phyloP scores from a whole-genome alignment of 495 filamentous ascomycete species.

The Tuber umbilicatum region DNA sequence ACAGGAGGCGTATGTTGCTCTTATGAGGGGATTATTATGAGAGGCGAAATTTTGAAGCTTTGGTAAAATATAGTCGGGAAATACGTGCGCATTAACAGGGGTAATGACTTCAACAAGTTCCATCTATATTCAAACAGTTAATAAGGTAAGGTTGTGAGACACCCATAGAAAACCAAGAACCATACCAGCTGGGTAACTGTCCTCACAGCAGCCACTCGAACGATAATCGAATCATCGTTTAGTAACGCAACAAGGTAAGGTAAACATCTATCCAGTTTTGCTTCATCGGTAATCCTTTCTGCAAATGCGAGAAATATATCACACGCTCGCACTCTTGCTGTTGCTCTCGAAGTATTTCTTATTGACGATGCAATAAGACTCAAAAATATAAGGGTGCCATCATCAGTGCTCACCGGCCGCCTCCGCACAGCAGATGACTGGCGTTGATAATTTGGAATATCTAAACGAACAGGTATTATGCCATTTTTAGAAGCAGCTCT shows the following conservation, averaged over 20 bases:
- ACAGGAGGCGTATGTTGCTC: constrained; percentile 86
- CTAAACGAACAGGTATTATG: constrained; percentile 70
- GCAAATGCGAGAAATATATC: constrained; percentile 90
- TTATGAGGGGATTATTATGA: constrained; percentile 59
- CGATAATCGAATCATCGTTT: constrained; percentile 71
- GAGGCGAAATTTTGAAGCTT: constrained; percentile 66
- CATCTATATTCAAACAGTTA: constrained; percentile 46
- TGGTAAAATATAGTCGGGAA: constrained; percentile 89
- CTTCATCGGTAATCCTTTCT: constrained; percentile 87
- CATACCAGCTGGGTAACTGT: constrained; percentile 71
- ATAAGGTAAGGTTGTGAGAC: neutral
- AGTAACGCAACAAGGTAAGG: constrained; percentile 79
- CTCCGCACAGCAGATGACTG: constrained; percentile 46
- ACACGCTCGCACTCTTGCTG: constrained; percentile 81
- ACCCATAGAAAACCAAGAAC: constrained; percentile 10
- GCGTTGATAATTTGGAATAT: constrained; percentile 77
- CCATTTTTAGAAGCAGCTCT: constrained; percentile 39
- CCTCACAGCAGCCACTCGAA: constrained; percentile 76
- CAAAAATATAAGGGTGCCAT: constrained; percentile 88
- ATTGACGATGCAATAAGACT: constrained; percentile 80
- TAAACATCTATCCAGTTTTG: constrained; percentile 88
- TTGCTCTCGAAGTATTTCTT: constrained; percentile 77
- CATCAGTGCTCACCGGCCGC: constrained; percentile 55
- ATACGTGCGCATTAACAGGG: constrained; percentile 90
- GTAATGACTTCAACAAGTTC: constrained; percentile 81